Base-by-base conservation (phyloP, 73 alveolate genomes). In the Blepharisma japonicum region DNA sequence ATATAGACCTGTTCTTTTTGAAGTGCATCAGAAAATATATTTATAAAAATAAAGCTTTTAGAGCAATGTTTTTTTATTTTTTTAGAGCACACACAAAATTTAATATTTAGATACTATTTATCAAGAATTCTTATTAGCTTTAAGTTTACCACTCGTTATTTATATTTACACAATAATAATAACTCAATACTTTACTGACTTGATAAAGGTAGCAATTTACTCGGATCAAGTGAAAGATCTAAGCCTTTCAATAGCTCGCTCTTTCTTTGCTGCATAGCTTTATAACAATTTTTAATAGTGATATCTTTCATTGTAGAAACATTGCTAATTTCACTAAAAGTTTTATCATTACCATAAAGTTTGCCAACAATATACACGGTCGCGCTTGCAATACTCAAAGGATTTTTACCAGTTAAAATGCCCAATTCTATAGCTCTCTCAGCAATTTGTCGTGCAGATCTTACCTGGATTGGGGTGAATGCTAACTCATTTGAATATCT, bases 311-410 rank as follows among this genome's bases (percentile, higher is more conserved):
- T 61, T 9, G 74, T 20, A 8, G 74, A 61, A n/a, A 61, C 74
- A 18, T 61, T 25, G 3, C 47, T 20, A 5, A 61, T 61, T 48
- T 61, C 74, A 5, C 47, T 61, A 61, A 14, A 61, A 61, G 74
- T 61, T 9, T 18, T 61, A 18, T 14, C 47, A n/a, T 61, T 61
- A 18, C 47, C 47, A n/a, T n/a, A n/a, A 25, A 61, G 49, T 25
- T 61, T 14, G n/a, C 47, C 74, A 1, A 61, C 74, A 14, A 61
- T 61, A 61, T 61, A 61, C 14, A 61, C 74, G 5, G 74, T 39
- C 2, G 74, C 74, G 23, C 74, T 61, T 14, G 74, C 74, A 61
- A 61, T 39, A 61, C 49, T 61, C 23, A 61, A 61, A 61, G 74
- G 74, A 61, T 25, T 61, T 61, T 61, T 61, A 8, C 74, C 74